Evolutionary conservation across 78 protist genomes (phyloP), one percentile per base, ranked within the genome.

Genomic region (Parvularia atlantis): DNA sequence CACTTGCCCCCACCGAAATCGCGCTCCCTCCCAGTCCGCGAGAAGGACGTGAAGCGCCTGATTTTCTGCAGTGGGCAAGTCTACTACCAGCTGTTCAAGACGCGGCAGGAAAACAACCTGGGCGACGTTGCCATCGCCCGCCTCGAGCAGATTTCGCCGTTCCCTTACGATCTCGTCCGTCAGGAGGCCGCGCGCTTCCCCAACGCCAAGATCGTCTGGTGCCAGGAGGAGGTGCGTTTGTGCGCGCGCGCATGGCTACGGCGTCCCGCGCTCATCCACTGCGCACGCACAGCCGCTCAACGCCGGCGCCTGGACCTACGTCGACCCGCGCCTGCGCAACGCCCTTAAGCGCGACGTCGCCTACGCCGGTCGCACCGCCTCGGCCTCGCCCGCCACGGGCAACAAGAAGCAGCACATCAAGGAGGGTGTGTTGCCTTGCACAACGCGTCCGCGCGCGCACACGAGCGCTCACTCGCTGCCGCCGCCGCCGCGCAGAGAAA

Each of bases 81-180:
- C 33, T 85, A 81, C 81, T 89, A 83, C 62, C 75, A 78, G 35
- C 72, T 93, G 26, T 13, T 37, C 28, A 11, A 67, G 61, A 16
- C 26, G 22, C 39, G 31, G 14, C 52, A 69, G 43, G 67, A 78
- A 64, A 9, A 24, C 28, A 70, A 70, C 56, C 30, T 73, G 30
- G 41, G 61, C 65, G 90, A 92, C 36, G 83, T 85, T 19, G 97
- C 97, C 50, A 58, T 92, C 41, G 73, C 82, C 37, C 77, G 93
- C 30, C 73, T 90, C 11, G 93, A 90, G 78, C 96, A 95, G 88
- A 44, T 95, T 59, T 70, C 86, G 58, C 98, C 98, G 69, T 92
- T 95, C 91, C 98, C 96, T 74, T 83, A 80, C 78, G 90, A 83
- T 68, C 76, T 66, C 52, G 84, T 94, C 17, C 19, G 17, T 5